Base-by-base conservation (phyloP, 345 rosid genomes). In the Boechera divaricarpa region DNA sequence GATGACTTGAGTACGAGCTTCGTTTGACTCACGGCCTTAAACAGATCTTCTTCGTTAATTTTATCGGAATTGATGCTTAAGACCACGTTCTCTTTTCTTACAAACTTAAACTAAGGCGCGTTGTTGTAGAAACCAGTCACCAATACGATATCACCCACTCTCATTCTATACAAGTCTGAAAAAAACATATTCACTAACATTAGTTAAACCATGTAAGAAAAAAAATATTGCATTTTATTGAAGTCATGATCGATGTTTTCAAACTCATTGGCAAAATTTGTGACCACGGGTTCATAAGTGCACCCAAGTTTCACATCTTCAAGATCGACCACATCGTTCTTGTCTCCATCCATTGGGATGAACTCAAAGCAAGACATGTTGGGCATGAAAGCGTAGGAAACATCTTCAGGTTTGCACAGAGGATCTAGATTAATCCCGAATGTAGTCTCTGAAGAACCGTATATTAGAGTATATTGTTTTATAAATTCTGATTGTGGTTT, bases 341-440 rank as follows among this genome's bases (percentile, higher is more conserved):
- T 79, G 15, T 66, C 69, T 59, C 89, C 86, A 73, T 86, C 84
- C 52, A 87, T 82, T 0, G 87, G 87, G 35, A 94, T 60, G 85
- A 94, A 94, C 85, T 94, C 98, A 58, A 91, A 91, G 76, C 84
- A 94, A 68, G 94, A 91, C 96, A 94, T 90, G 68, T 91, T 91
- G 0, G 98, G 91, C 59, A 94, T 78, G 69, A 94, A 88, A 26
- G 96, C 84, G 78, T 94, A 94, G 31, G 98, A 85, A 32, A 94
- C 97, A 64, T 91, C 91, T 9, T 79, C 81, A 36, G 98, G 97
- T 28, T 84, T 68, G 82, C 96, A 80, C 5, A 91, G 60, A 15
- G 97, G 98, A 68, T 86, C 81, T 3, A 91, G 80, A 69, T 94
- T 94, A 74, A 94, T 86, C 52, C 98, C 97, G 1, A 91, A 90